Base-by-base conservation (phyloP, 2,329 filamentous ascomycete species). In the Beauveria asiatica region DNA sequence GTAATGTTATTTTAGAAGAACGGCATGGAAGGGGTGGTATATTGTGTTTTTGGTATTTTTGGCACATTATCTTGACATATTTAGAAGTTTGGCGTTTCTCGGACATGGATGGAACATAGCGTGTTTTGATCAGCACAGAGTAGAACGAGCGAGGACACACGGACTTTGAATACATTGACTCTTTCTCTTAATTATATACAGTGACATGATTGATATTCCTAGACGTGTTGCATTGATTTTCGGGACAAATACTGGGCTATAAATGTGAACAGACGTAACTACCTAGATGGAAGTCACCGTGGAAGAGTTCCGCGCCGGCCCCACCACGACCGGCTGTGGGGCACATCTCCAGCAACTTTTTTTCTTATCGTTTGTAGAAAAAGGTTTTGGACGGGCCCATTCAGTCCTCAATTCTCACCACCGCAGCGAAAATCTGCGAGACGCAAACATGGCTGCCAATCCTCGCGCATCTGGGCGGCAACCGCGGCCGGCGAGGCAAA, bases 401-500 rank as follows among this genome's bases (percentile, higher is more conserved):
- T n/a, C 19, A 7, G 56, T 27, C 19, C 7, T 7, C 37, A 57
- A 57, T 27, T 19, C 27, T 33, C 25, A 57, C 27, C n/a, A 50
- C 23, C n/a, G n/a, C 37, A 51, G 10, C 23, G 23, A 5, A 21
- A 37, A 16, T 41, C 27, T 44, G 55, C 45, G 25, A 56, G 21
- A 46, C 48, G 3, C n/a, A 30, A 37, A 59, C 11, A 62, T 62
- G 61, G 61, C 51, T 16, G 56, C 61, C 42, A 59, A 59, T 39
- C 45, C 61, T 51, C 55, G 51, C 5, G 30, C 27, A 9, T 33
- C 55, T 8, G 50, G 37, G 42, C 51, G 46, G n/a, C 57, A 44
- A 6, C 16, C 44, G 13, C 50, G 51, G 54, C 39, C 57, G n/a
- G 44, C 44, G 13, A 73, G 68, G 60, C 67, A 67, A 30, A 67